Evolutionary conservation across 2,329 filamentous ascomycete genomes (phyloP).

Genomic region (Botryosphaeria dothidea): DNA sequence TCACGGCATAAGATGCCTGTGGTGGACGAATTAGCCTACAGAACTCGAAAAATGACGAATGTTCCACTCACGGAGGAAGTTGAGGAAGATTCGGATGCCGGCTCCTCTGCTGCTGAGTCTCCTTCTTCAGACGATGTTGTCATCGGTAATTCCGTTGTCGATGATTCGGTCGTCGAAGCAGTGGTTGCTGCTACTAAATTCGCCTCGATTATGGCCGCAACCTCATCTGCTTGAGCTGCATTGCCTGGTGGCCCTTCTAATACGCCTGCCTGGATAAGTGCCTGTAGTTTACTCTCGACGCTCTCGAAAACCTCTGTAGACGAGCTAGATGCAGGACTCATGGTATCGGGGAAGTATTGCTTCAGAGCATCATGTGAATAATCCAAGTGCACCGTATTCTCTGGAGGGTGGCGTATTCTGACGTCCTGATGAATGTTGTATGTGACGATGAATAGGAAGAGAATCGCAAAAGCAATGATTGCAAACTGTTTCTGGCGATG

Average conservation of each 20-base stretch:
- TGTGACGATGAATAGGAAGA: neutral
- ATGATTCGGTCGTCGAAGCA: neutral
- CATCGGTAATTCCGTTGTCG: neutral
- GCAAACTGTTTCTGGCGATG: neutral
- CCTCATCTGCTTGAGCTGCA: neutral
- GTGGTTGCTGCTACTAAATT: neutral
- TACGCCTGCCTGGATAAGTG: neutral
- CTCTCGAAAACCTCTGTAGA: neutral
- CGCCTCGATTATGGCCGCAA: neutral
- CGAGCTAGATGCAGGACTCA: neutral
- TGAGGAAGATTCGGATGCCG: neutral
- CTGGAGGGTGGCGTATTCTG: neutral
- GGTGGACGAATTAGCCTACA: neutral
- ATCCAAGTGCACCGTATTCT: neutral
- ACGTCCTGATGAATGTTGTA: neutral
- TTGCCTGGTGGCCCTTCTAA: neutral
- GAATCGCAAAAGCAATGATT: neutral
- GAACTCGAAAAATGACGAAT: neutral
- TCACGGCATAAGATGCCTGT: conserved; percentile 1
- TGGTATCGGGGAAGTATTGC: neutral
- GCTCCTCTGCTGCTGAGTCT: neutral
- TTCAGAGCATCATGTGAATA: neutral
- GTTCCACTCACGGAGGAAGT: neutral
- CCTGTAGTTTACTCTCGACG: neutral
- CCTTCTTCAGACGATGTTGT: neutral